Base-by-base conservation (phyloP, 371 early-diverging fungal genomes). In the Syncephalastrum contaminatum region DNA sequence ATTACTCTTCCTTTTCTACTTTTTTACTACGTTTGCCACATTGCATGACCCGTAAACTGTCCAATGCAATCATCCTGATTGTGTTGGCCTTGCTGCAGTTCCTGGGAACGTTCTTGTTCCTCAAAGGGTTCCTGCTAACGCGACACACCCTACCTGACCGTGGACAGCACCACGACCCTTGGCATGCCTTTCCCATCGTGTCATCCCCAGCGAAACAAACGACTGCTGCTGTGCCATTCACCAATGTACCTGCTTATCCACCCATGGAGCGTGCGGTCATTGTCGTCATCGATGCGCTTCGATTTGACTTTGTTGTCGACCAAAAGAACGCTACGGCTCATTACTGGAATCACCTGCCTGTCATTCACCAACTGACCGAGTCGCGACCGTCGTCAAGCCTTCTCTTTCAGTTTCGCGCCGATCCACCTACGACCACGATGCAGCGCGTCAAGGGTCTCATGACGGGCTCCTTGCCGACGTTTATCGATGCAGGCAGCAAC, bases 391-490 rank as follows among this genome's bases (percentile, higher is more conserved):
- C 72, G 5, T 75, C 90, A 46, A 69, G 89, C 0, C 73, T 89
- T 16, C 73, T 94, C n/a, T 92, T 85, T 58, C 88, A 91, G 43
- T 93, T 88, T 53, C 79, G 86, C 1, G 95, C 96, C 0, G 98
- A 98, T 69, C 94, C 99, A n/a, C 97, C 99, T 2, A 98, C 97
- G 0, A 96, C 99, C 0, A 97, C 97, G 0, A 79, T 94, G 70
- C 97, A 98, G 72, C 86, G 99, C 4, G 77, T 98, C 56, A 96
- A 95, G 67, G 97, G 91, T 0, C 58, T 98, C 18, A 92, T 88
- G 59, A 93, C 95, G 0, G 96, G 96, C 2, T 85, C 91, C 1
- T 66, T 96, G 21, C 96, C 96, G 0, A 94, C 95, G 1, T 92
- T 96, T 66, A 91, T 97, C 43, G 98, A 98, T 59, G 93, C 93